phyloP scores from a whole-genome alignment of 805 yeast genomes.

The Ascoidea rubescens region DNA sequence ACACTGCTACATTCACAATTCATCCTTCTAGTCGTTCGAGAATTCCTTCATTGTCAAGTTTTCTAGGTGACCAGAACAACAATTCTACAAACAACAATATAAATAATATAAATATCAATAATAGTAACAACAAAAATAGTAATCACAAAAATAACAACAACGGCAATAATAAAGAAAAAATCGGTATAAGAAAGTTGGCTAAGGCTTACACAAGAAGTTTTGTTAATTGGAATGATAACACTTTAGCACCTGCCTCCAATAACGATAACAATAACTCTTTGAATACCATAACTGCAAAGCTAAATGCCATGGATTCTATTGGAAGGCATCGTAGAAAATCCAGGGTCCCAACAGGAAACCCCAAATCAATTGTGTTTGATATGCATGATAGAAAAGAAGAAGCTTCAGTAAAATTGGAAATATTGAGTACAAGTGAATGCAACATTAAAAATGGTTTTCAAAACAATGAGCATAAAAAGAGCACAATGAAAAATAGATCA shows the following conservation, averaged over 20 bases:
- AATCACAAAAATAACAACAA: not conserved
- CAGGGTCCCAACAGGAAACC: no score
- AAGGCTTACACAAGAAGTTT: conserved; percentile 8
- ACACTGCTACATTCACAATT: not conserved
- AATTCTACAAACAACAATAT: not conserved
- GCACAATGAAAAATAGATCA: no score
- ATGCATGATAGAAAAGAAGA: no score
- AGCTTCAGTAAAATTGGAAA: no score
- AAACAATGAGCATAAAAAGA: no score
- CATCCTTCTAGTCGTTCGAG: conserved; percentile 10
- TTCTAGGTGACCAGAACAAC: not conserved
- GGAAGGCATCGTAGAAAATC: no score
- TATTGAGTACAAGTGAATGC: no score
- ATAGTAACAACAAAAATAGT: no score
- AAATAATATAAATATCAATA: not conserved
- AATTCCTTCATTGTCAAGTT: conserved; percentile 10
- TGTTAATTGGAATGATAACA: conserved; percentile 1
- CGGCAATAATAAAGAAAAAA: conserved; percentile 3
- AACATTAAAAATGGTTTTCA: no score
- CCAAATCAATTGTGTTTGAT: no score
- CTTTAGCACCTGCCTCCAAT: not conserved
- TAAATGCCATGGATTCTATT: no score
- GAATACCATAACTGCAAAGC: not conserved
- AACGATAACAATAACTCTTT: not conserved
- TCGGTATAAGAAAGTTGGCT: conserved; percentile 10